Percentiles rank a stretch among this genome's conserved stretches.
phyloP scores from a whole-genome alignment of 2,329 filamentous ascomycete species.

The Xylariaceae sp. region DNA sequence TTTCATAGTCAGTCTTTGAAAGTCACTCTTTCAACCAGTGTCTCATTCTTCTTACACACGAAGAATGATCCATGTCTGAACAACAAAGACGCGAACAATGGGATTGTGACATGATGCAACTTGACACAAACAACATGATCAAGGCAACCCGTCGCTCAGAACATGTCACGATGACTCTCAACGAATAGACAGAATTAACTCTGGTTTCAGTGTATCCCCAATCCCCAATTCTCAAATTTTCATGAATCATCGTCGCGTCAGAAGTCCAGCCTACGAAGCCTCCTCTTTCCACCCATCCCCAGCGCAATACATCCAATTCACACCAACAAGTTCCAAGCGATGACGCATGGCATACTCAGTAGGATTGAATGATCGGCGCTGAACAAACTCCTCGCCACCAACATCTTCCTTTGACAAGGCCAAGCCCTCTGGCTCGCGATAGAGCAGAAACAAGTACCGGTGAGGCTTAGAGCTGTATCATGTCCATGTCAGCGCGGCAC shows the following conservation, averaged over 20 bases:
- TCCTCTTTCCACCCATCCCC: slow-evolving; percentile 41
- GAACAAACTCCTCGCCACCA: slow-evolving; percentile 45
- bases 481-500: slow-evolving; percentile 18
- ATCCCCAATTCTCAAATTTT: background rate
- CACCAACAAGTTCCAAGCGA: slow-evolving; percentile 37
- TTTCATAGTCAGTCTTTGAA: background rate
- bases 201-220: no score
- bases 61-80: no score
- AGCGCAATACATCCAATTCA: slow-evolving; percentile 47
- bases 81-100: no score
- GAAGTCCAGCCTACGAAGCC: slow-evolving; percentile 3
- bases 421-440: slow-evolving; percentile 38
- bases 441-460: slow-evolving; percentile 45
- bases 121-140: no score
- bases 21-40: no score
- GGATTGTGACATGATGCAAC: no score
- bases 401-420: slow-evolving; percentile 40
- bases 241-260: background rate
- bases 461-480: slow-evolving; percentile 44
- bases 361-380: slow-evolving; percentile 42
- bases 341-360: slow-evolving; percentile 39
- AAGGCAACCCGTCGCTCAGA: no score
- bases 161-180: no score
- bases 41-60: no score
- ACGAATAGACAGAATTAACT: no score